Base-by-base conservation (phyloP, 345 rosid species). In the Acer negundo region DNA sequence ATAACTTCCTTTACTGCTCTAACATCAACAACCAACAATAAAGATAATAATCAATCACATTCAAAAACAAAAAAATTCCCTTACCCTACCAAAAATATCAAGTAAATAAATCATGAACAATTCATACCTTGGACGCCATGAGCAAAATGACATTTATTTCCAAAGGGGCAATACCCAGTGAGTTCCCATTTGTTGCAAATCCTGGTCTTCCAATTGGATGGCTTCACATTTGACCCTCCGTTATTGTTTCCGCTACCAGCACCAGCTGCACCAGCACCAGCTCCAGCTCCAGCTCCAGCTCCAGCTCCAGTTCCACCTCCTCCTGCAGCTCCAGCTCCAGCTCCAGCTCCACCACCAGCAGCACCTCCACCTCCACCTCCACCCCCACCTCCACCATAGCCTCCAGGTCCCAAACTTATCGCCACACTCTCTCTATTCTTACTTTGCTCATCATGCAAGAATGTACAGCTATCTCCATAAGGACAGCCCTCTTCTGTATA, bases 151-250 rank as follows among this genome's bases (percentile, higher is more conserved):
- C 97, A 96, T 79, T 92, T 94, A 76, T 84, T 95, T 74, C 99
- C 99, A 82, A 95, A 95, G 0, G 98, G 99, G 75, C 99, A 93
- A 78, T 93, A 93, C 7, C 98, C 97, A 2, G 99, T 95, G 46
- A 95, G 84, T 86, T 95, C 99, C 98, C 97, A 94, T 84, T 96
- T 96, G 77, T 96, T 96, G 74, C 97, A 96, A 71, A 96, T 96
- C 87, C 98, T 88, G 4, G 97, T 94, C 81, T 96, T 96, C 99
- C 99, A 96, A 85, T 92, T 96, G 3, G 98, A 92, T 0, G 98
- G 97, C 89, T 96, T 96, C 79, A 87, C 62, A 74, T 84, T 87
- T 4, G 82, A 74, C 28, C 46, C 83, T 13, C 83, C 88, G 22
- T 80, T 85, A 82, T 62, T 83, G 23, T 79, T 88, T 28, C 49